phyloP scores from a whole-genome alignment of 306 rosid species.

The Herpetospermum pedunculosum region DNA sequence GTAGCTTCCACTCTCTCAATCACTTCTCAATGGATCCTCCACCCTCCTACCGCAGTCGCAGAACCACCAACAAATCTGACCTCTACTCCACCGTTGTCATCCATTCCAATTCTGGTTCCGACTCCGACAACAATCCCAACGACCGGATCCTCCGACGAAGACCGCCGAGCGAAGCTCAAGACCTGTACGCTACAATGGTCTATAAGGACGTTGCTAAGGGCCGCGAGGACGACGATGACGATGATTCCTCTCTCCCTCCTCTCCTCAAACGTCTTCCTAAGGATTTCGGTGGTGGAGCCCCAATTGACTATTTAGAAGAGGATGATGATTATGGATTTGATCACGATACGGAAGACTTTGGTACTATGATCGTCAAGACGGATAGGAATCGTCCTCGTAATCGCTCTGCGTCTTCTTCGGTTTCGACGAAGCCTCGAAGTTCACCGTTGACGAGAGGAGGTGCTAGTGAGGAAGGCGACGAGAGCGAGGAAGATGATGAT shows the following conservation, averaged over 20 bases:
- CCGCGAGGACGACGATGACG: slow-evolving; percentile 51
- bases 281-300: slow-evolving; percentile 91
- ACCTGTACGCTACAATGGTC: slow-evolving; percentile 66
- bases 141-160: slow-evolving; percentile 7
- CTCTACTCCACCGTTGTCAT: slow-evolving; percentile 69
- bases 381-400: slow-evolving; percentile 33
- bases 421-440: slow-evolving; percentile 27
- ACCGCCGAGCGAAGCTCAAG: slow-evolving; percentile 25
- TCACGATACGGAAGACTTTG: slow-evolving; percentile 41
- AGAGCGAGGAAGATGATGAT: slow-evolving; percentile 22
- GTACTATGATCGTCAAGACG: slow-evolving; percentile 60
- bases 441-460: slow-evolving; percentile 22
- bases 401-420: slow-evolving; percentile 30
- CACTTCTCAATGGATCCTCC: slow-evolving; percentile 44
- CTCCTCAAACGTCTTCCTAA: slow-evolving; percentile 84
- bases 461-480: slow-evolving; percentile 20
- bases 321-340: slow-evolving; percentile 38
- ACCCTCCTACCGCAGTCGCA: slow-evolving; percentile 33
- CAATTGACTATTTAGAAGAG: slow-evolving; percentile 53
- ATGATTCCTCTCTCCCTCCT: slow-evolving; percentile 82
- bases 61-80: slow-evolving; percentile 35
- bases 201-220: slow-evolving; percentile 39
- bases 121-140: slow-evolving; percentile 13
- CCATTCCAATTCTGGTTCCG: slow-evolving; percentile 40
- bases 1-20: background rate